phyloP scores from a whole-genome alignment of 2,329 filamentous ascomycete species.

The Neocatenulostroma microsporum region DNA sequence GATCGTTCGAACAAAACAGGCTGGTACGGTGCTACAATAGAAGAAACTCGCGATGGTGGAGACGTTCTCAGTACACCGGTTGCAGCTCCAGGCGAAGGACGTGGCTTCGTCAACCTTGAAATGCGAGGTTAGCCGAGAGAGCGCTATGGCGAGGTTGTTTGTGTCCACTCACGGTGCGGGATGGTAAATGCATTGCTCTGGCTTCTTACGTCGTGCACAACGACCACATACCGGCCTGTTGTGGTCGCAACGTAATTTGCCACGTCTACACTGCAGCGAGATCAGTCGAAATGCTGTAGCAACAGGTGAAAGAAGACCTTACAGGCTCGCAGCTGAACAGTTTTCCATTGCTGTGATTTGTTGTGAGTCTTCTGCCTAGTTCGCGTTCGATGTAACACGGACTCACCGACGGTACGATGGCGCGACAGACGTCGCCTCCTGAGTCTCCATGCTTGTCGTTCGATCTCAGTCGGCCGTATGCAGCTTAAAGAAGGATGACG shows the following conservation, averaged over 20 bases:
- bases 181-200: slow-evolving; percentile 29
- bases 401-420: slow-evolving; percentile 11
- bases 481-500: not conserved
- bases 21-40: not conserved
- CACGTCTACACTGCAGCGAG: slow-evolving; percentile 21
- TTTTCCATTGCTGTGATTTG: slow-evolving; percentile 28
- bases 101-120: slow-evolving; percentile 7
- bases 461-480: not conserved
- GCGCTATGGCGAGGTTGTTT: slow-evolving; percentile 8
- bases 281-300: not conserved
- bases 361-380: not conserved
- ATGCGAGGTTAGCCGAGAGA: not conserved
- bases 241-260: slow-evolving; percentile 31
- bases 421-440: slow-evolving; percentile 3
- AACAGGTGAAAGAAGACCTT: slow-evolving; percentile 6
- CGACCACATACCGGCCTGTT: slow-evolving; percentile 25
- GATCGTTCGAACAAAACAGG: not conserved
- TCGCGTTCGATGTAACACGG: not conserved
- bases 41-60: slow-evolving; percentile 1
- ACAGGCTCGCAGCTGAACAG: slow-evolving; percentile 29
- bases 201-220: slow-evolving; percentile 25
- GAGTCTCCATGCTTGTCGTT: not conserved
- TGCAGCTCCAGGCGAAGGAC: slow-evolving; percentile 2
- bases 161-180: slow-evolving; percentile 25
- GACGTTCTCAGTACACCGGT: not conserved